Evolutionary conservation across 2,329 filamentous ascomycete species (phyloP), one percentile per base, ranked within the genome.

Genomic region (Phaeosphaeriaceae sp.): DNA sequence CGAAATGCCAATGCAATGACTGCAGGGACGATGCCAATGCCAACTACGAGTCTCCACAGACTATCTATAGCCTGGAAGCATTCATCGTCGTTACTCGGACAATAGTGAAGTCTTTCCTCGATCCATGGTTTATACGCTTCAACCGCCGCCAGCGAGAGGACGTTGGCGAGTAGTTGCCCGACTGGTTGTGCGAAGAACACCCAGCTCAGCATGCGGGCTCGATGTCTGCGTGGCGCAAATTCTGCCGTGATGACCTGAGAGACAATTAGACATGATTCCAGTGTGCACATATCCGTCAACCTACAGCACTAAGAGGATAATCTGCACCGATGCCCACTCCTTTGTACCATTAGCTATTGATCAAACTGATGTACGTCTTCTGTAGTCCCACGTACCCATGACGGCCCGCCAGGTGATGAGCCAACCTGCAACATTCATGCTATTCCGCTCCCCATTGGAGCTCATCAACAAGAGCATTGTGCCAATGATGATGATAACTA

Each of bases 121-220:
- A 75, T 72, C 47, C 64, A 61, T 1, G 69, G 66, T 27, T 63
- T 60, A 48, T 72, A 74, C 2, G 57, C 67, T 50, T 68, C 62
- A 7, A 77, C 68, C 31, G 68, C 67, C 10, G 67, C 69, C 19
- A 73, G 41, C 7, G 72, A 73, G 2, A 75, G 60, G 7, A 75
- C 63, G 42, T 72, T 74, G 46, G 70, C 70, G 20, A 74, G 63
- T 10, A 72, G 57, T 49, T 80, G 79, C 5, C 79, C 79, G 19
- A 80, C 63, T 3, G 78, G 77, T 48, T 81, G 79, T 54, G 79
- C 79, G 41, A 79, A 71, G 61, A 80, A 80, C 1, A 81, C 76
- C 53, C 74, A 73, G 27, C 73, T 71, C 58, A 81, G 59, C 78
- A 80, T 80, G n/a, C 77, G 65, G 2, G 73, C 78, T 24, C 78